These are phyloP conservation scores for Epichloe scottii DNA, from an alignment of 2,329 filamentous ascomycete species.

Conservation along the genomic window DNA sequence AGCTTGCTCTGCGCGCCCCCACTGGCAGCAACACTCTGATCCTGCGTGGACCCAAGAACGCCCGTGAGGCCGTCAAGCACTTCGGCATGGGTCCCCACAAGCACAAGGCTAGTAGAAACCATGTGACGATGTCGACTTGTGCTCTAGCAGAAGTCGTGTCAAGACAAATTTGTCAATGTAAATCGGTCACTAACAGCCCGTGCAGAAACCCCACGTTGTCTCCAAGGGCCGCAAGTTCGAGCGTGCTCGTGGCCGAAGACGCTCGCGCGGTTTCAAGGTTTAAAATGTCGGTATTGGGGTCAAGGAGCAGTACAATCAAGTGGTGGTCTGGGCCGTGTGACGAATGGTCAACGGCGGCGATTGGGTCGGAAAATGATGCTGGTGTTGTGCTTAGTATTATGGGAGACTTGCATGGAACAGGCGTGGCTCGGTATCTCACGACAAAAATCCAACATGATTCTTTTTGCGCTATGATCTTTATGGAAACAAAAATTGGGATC, in stretches of 20 bases:
- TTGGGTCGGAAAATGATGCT: slow-evolving; percentile 16
- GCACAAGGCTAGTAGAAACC: slow-evolving; percentile 61
- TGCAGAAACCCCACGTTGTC: slow-evolving; percentile 85
- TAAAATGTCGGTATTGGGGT: slow-evolving; percentile 42
- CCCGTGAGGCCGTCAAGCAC: slow-evolving; percentile 96
- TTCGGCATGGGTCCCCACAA: slow-evolving; percentile 97
- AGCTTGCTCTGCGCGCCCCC: slow-evolving; percentile 88
- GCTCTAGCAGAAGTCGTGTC: not conserved
- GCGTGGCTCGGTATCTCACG: slow-evolving; percentile 34
- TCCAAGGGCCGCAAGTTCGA: slow-evolving; percentile 99
- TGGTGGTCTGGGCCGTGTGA: slow-evolving; percentile 3
- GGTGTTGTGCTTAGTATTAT: slow-evolving; percentile 18
- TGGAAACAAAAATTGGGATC: too few relatives aligned
- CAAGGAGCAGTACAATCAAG: slow-evolving; percentile 1
- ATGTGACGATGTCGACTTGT: not conserved
- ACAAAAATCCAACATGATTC: slow-evolving; percentile 23
- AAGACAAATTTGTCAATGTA: not conserved
- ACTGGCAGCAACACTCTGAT: slow-evolving; percentile 96
- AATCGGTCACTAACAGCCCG: not conserved
- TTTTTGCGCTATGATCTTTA: slow-evolving; percentile 8
- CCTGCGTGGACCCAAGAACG: slow-evolving; percentile 95
- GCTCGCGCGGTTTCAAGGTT: slow-evolving; percentile 99
- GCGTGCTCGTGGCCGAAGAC: slow-evolving; percentile 95
- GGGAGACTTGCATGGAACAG: slow-evolving; percentile 29
- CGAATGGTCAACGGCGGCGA: slow-evolving; percentile 2